A percentile compares a stretch with the other conserved stretches of the same genome.
Evolutionary conservation across 140 eudicot species (phyloP).

Genomic region (Cichorium intybus): DNA sequence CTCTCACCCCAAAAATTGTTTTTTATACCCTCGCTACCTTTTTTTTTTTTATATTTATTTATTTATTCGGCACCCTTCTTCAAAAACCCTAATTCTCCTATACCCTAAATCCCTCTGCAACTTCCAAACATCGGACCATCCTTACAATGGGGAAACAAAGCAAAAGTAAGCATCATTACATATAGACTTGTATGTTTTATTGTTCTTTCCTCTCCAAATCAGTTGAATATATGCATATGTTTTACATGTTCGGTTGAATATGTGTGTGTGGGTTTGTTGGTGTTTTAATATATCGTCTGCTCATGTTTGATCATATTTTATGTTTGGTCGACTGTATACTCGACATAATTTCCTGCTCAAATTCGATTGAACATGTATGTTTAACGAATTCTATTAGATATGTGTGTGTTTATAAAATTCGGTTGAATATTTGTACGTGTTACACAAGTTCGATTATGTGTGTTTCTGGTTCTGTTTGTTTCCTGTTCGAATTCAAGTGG

Average conservation of each 20-base stretch:
- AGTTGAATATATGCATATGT: not conserved
- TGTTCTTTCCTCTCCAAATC: not conserved
- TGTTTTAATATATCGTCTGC: not conserved
- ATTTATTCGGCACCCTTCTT: not conserved
- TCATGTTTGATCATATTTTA: not conserved
- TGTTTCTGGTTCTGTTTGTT: not conserved
- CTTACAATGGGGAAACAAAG: slow-evolving; percentile 73
- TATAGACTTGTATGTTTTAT: not conserved
- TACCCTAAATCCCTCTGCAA: slow-evolving; percentile 11
- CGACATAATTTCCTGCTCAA: not conserved
- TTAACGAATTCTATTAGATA: not conserved
- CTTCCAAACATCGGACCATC: not conserved
- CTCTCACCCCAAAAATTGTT: slow-evolving; percentile 71
- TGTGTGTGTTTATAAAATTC: not conserved
- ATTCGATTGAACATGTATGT: not conserved
- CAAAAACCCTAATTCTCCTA: slow-evolving; percentile 35
- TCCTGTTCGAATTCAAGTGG: not conserved
- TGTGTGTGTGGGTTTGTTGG: not conserved
- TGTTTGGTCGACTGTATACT: not conserved
- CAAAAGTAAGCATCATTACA: slow-evolving; percentile 53
- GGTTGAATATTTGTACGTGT: not conserved
- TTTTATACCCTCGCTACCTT: not conserved
- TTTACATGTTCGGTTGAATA: not conserved
- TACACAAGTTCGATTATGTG: not conserved
- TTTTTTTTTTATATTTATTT: too few species aligned